Evolutionary conservation across 2,329 filamentous ascomycete species (phyloP).

Genomic region (Beauveria bassiana): DNA sequence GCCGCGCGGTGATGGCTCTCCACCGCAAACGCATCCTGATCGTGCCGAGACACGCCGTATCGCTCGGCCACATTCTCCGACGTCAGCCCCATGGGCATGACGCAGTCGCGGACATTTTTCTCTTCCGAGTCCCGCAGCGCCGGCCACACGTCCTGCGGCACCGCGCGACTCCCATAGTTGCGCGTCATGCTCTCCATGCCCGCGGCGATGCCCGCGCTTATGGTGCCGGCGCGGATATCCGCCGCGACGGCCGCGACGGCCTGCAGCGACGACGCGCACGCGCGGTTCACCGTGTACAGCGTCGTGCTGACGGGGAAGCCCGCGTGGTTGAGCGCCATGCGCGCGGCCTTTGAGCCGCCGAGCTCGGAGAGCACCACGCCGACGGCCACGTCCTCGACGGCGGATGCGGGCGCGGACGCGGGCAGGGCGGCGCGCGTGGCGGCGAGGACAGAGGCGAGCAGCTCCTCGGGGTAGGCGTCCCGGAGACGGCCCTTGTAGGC

Average conservation of each 20-base stretch:
- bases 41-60: conserved; percentile 63
- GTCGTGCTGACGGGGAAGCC: conserved; percentile 65
- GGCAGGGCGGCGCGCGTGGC: conserved; percentile 52
- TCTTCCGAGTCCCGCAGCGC: conserved; percentile 55
- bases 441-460: conserved; percentile 59
- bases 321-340: conserved; percentile 83
- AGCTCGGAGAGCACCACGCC: conserved; percentile 88
- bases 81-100: conserved; percentile 92
- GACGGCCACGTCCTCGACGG: conserved; percentile 68
- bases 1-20: conserved; percentile 67
- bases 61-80: conserved; percentile 78
- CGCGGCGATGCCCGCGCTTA: conserved; percentile 69
- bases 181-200: conserved; percentile 96
- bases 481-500: conserved; percentile 77
- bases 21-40: conserved; percentile 79
- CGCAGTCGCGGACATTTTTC: conserved; percentile 71
- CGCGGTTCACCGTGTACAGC: conserved; percentile 83
- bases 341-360: conserved; percentile 80
- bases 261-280: conserved; percentile 72
- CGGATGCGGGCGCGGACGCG: conserved; percentile 50
- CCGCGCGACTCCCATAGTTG: conserved; percentile 80
- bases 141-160: conserved; percentile 75
- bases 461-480: conserved; percentile 84
- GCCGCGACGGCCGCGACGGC: conserved; percentile 68
- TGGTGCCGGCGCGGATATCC: conserved; percentile 65